A percentile compares a stretch with the other conserved stretches of the same genome.
These are phyloP conservation scores for Geranomyces variabilis DNA, from an alignment of 192 early-diverging fungal genomes.

Conservation along the genomic window DNA sequence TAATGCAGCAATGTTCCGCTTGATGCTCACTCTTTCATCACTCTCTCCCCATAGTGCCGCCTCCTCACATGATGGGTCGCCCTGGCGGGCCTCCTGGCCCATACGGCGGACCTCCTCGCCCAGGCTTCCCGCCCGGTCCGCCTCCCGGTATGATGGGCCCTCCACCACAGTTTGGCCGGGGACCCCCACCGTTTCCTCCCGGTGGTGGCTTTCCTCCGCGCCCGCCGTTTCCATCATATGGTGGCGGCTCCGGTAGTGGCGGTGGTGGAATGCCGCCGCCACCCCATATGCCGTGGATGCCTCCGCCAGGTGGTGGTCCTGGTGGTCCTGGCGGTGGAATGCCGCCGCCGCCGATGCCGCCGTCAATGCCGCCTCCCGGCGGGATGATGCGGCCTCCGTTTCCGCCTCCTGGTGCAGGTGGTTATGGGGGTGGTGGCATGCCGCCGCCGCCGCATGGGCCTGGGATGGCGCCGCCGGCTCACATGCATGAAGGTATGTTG, in stretches of 20 bases:
- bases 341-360: too few relatives aligned
- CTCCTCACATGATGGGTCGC: constrained; percentile 32
- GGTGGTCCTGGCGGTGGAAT: too few relatives aligned
- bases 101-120: constrained; percentile 34
- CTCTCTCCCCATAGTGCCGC: constrained; percentile 8
- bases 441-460: constrained; percentile 19
- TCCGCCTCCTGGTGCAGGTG: constrained; percentile 23
- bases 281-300: constrained; percentile 35
- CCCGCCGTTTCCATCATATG: background rate
- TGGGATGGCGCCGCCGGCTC: constrained; percentile 11
- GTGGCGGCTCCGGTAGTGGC: constrained; percentile 11
- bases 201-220: background rate
- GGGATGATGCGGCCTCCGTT: constrained; percentile 40
- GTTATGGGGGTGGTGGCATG: background rate
- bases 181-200: background rate
- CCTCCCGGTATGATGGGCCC: constrained; percentile 32
- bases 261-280: constrained; percentile 20
- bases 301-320: constrained; percentile 29
- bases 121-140: constrained; percentile 37
- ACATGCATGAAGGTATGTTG: too few relatives aligned
- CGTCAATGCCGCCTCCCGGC: constrained; percentile 12
- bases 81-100: constrained; percentile 48
- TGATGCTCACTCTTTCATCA: background rate
- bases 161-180: constrained; percentile 29
- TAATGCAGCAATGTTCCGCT: background rate